These are phyloP conservation scores for Lichtheimia hyalospora DNA, from an alignment of 371 early-diverging fungal species.

Conservation along the genomic window DNA sequence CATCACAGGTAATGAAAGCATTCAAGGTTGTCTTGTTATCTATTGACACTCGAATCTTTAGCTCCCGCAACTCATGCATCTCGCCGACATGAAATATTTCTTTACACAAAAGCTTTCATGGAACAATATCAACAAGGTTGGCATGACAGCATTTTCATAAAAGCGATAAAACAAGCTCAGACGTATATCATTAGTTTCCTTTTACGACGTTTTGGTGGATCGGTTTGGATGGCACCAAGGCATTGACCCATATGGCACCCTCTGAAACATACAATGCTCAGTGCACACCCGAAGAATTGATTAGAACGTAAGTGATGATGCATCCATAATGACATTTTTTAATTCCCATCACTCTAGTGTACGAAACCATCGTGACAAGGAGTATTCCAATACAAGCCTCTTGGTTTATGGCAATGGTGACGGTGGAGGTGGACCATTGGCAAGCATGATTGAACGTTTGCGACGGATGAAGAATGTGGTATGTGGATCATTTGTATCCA, in stretches of 20 bases:
- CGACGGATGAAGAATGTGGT: conserved; percentile 72
- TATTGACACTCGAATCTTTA: neutral
- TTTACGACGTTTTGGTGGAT: conserved; percentile 91
- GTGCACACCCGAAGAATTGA: conserved; percentile 17
- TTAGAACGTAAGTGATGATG: conserved; percentile 19
- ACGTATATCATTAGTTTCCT: conserved; percentile 64
- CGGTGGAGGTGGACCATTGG: conserved; percentile 94
- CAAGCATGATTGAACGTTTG: conserved; percentile 86
- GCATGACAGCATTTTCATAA: neutral
- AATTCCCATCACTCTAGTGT: conserved; percentile 16
- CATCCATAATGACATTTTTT: neutral
- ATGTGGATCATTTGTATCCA: conserved; percentile 2
- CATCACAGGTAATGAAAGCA: conserved; percentile 34
- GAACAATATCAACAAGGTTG: conserved; percentile 95
- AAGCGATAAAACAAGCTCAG: too few species aligned
- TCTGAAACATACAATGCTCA: conserved; percentile 64
- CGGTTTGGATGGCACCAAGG: conserved; percentile 69
- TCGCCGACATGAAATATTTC: conserved; percentile 87
- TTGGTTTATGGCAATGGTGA: conserved; percentile 94
- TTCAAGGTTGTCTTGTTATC: neutral
- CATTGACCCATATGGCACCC: conserved; percentile 84
- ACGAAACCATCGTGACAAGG: conserved; percentile 43
- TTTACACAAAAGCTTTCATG: conserved; percentile 98
- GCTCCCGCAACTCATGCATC: conserved; percentile 90
- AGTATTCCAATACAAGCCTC: conserved; percentile 69